Evolutionary conservation across 352 stramenopile genomes (phyloP).

Genomic region (Thraustochytrium striatum): DNA sequence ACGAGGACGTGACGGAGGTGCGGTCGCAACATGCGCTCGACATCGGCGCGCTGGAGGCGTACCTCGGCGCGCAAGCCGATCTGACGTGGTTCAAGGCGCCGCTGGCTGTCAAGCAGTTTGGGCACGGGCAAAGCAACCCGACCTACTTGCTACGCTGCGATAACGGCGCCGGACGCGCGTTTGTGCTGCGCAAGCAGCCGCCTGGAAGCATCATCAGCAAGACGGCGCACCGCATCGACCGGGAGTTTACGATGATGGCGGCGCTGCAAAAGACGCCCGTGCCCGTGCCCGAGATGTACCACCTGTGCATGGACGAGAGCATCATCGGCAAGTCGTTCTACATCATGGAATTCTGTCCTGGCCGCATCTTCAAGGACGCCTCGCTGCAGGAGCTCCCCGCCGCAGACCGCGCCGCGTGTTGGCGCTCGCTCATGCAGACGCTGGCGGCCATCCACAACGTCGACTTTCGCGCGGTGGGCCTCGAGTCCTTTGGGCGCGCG

Average conservation of each 20-base stretch:
- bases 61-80: constrained; percentile 1
- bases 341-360: constrained; percentile 72
- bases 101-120: constrained; percentile 44
- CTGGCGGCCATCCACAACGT: constrained; percentile 66
- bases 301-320: constrained; percentile 65
- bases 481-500: constrained; percentile 60
- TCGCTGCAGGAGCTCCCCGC: constrained; percentile 59
- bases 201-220: constrained; percentile 54
- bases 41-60: constrained; percentile 15
- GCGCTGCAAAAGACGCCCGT: constrained; percentile 56
- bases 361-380: constrained; percentile 71
- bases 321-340: constrained; percentile 75
- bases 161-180: constrained; percentile 26
- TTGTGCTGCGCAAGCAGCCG: constrained; percentile 61
- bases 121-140: constrained; percentile 58
- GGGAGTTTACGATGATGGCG: constrained; percentile 57
- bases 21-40: constrained; percentile 29
- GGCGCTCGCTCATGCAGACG: constrained; percentile 60
- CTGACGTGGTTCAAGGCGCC: constrained; percentile 37
- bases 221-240: constrained; percentile 58
- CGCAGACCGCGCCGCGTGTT: constrained; percentile 59
- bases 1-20: constrained; percentile 37
- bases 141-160: constrained; percentile 55
- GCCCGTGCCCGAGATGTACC: constrained; percentile 63
- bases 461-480: constrained; percentile 54